Base-by-base conservation (phyloP, 2,329 filamentous ascomycete genomes). In the Colletotrichum eleusines region DNA sequence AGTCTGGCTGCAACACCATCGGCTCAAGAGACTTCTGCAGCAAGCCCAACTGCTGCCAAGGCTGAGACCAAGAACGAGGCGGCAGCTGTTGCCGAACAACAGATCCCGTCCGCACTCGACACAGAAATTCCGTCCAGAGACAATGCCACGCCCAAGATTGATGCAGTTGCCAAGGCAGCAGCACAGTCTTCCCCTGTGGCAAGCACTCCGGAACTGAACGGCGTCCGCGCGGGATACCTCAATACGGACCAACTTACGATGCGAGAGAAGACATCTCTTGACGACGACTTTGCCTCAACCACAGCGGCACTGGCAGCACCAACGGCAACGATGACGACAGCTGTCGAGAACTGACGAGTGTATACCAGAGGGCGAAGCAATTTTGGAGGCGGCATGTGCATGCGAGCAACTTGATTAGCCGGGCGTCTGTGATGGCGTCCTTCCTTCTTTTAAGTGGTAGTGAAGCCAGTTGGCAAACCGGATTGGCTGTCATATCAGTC, bases 221-320 rank as follows among this genome's bases (percentile, higher is more conserved):
- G 76, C n/a, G 73, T 77, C 14, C 76, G 76, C 14, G 76, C 75
- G 35, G 75, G 74, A 9, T 68, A 76, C 53, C 40, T 73, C 44
- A 72, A 63, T 7, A 55, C 73, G n/a, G 74, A 76, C 20, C 71
- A 73, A 9, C 71, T 73, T 20, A 54, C 63, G 31, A 59, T 75
- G 63, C 72, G 69, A 26, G 73, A 73, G 57, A 73, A 66, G 62
- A 48, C 35, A 33, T 63, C 38, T 26, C 42, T 63, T 26, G 69
- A 72, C 20, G 69, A 73, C 31, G 69, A 69, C 46, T 66, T 72
- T 44, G 28, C 35, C 18, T 23, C 55, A 9, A 44, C 28, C 12
- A 57, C 58, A 12, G 35, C 28, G n/a, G 35, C 33, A 23, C 20
- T 28, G 50, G 28, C 50, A 20, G 50, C 28, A 53, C 14, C 53